Evolutionary conservation across 2,329 filamentous ascomycete species (phyloP).

Genomic region (Epichloe gansuensis): DNA sequence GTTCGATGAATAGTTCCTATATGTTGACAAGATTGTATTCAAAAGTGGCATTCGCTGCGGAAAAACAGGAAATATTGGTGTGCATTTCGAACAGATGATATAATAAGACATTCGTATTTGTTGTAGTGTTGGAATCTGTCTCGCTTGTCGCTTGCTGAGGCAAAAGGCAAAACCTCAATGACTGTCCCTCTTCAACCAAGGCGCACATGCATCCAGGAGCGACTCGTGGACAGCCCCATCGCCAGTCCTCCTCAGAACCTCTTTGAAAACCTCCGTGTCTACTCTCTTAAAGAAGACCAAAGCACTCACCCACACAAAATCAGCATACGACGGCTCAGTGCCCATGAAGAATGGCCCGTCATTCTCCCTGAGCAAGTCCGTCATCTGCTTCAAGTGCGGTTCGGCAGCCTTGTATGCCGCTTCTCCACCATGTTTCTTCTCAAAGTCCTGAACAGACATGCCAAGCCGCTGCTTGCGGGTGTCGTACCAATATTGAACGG

Average conservation of each 20-base stretch:
- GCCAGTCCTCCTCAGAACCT: constrained; percentile 24
- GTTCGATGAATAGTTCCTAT: too few species aligned
- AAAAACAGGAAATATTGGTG: too few species aligned
- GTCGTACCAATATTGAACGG: constrained; percentile 40
- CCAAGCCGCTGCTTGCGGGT: constrained; percentile 39
- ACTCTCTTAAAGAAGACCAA: constrained; percentile 30
- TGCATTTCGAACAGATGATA: too few species aligned
- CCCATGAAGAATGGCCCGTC: constrained; percentile 52
- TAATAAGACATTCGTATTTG: too few species aligned
- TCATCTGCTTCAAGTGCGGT: constrained; percentile 18
- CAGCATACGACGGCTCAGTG: constrained; percentile 39
- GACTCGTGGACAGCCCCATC: constrained; percentile 25
- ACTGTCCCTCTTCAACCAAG: constrained; percentile 28
- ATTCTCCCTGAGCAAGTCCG: constrained; percentile 34
- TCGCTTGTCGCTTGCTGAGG: too few species aligned
- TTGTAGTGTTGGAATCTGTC: too few species aligned
- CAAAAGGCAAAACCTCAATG: constrained; percentile 13
- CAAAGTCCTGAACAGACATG: constrained; percentile 39
- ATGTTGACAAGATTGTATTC: too few species aligned
- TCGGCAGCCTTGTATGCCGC: constrained; percentile 34
- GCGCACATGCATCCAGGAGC: constrained; percentile 27
- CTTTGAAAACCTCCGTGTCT: constrained; percentile 22
- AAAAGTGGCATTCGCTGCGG: too few species aligned
- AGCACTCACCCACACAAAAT: constrained; percentile 42
- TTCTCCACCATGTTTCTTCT: constrained; percentile 35